phyloP scores from a whole-genome alignment of 116 monocot genomes.

The Thalassia testudinum region DNA sequence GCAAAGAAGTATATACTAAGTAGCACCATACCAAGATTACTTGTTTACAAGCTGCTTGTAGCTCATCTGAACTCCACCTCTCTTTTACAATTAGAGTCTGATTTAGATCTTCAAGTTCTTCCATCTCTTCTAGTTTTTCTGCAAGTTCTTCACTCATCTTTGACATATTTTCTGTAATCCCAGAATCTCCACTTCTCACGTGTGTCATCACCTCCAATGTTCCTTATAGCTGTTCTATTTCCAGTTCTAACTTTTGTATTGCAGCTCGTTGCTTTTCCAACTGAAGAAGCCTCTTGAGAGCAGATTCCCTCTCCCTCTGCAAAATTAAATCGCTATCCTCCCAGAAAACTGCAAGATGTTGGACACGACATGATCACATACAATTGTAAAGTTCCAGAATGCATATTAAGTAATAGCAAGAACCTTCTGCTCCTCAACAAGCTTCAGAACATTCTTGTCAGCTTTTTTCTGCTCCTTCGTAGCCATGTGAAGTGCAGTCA shows the following conservation, averaged over 20 bases:
- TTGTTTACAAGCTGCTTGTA: conserved; percentile 2
- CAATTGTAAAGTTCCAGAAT: neutral
- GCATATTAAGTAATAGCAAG: neutral
- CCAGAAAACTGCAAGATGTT: neutral
- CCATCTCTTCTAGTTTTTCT: neutral
- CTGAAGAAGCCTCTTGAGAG: conserved; percentile 11
- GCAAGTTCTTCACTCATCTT: neutral
- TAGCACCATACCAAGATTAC: neutral
- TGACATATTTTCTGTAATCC: conserved; percentile 13
- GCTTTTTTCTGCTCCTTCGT: conserved; percentile 36
- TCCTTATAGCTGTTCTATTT: conserved; percentile 31
- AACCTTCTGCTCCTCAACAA: conserved; percentile 58
- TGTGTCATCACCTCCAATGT: conserved; percentile 38
- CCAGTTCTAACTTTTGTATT: conserved; percentile 7
- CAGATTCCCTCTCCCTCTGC: conserved; percentile 18
- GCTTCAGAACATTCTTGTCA: conserved; percentile 42
- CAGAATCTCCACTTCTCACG: conserved; percentile 21
- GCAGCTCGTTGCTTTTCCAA: conserved; percentile 18
- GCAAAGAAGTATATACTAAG: too few relatives aligned
- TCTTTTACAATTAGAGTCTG: neutral
- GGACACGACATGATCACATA: too few relatives aligned
- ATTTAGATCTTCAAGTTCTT: neutral
- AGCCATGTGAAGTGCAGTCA: conserved; percentile 24
- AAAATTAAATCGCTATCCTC: neutral
- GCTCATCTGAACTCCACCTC: neutral